Evolutionary conservation across 345 rosid species (phyloP).

Genomic region (Sonneratia caseolaris): DNA sequence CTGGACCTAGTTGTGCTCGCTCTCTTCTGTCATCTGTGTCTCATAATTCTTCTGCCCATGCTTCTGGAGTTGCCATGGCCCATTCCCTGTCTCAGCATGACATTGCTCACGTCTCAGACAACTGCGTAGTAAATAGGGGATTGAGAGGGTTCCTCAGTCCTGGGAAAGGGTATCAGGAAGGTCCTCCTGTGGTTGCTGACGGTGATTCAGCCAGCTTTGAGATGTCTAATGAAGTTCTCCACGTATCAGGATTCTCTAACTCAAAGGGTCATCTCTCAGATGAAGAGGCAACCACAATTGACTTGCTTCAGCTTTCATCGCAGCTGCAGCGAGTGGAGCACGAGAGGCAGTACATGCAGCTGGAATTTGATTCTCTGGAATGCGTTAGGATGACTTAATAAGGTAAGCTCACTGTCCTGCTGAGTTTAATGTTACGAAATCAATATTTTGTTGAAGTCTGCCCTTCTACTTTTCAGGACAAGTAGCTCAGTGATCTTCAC

Average conservation of each 20-base stretch:
- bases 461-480: neutral
- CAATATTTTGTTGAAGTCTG: neutral
- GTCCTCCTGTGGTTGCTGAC: conserved; percentile 10
- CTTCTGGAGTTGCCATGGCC: conserved; percentile 26
- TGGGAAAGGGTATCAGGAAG: conserved; percentile 8
- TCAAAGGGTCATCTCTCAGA: conserved; percentile 19
- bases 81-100: conserved; percentile 25
- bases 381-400: conserved; percentile 15
- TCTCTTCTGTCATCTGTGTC: conserved; percentile 94
- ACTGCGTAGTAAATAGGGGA: conserved; percentile 10
- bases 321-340: conserved; percentile 44
- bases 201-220: conserved; percentile 13
- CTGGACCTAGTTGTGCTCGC: conserved; percentile 69
- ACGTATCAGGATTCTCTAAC: conserved; percentile 14
- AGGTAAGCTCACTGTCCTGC: neutral
- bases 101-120: conserved; percentile 17
- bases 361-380: conserved; percentile 21
- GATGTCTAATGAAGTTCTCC: conserved; percentile 17
- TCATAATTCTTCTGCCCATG: conserved; percentile 28
- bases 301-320: conserved; percentile 46
- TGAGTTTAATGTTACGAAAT: neutral
- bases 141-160: conserved; percentile 8
- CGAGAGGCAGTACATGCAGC: conserved; percentile 30
- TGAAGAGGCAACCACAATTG: conserved; percentile 26
- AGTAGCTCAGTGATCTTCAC: neutral